These are phyloP conservation scores for Trametes gibbosa DNA, from an alignment of 768 basidiomycete genomes.

Conservation along the genomic window DNA sequence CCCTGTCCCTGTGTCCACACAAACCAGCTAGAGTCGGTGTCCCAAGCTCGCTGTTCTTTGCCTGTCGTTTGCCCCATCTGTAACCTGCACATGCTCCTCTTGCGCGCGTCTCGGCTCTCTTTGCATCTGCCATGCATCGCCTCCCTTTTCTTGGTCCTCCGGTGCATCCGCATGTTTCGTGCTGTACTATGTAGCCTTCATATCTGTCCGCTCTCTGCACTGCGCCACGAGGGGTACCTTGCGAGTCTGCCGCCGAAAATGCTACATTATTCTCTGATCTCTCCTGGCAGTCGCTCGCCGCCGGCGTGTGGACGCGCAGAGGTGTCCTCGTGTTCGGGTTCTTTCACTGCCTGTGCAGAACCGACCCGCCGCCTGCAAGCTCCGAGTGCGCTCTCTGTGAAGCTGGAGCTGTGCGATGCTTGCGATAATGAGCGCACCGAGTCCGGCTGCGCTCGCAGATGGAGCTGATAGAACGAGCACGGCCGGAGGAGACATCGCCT, in stretches of 20 bases:
- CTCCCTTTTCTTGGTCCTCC: background rate
- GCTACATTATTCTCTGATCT: background rate
- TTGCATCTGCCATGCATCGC: background rate
- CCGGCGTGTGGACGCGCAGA: too few relatives aligned
- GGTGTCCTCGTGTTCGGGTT: background rate
- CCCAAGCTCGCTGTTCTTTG: background rate
- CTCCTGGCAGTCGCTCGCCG: background rate
- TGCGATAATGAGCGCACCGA: background rate
- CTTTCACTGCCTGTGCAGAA: background rate
- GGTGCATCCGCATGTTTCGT: background rate
- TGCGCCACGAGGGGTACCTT: too few relatives aligned
- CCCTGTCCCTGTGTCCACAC: too few relatives aligned
- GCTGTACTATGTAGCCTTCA: background rate
- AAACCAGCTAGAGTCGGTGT: too few relatives aligned
- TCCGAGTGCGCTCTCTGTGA: background rate
- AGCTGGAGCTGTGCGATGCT: background rate
- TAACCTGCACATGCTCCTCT: background rate
- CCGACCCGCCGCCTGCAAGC: too few relatives aligned
- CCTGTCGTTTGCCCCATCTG: background rate
- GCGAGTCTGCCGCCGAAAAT: too few relatives aligned
- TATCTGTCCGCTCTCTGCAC: too few relatives aligned
- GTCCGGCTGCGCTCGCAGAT: background rate
- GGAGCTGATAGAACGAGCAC: background rate
- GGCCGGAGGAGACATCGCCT: too few relatives aligned
- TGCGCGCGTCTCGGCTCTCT: background rate